Percentiles rank a stretch among this genome's conserved stretches.
phyloP scores from a whole-genome alignment of 495 filamentous ascomycete species.

The Aspergillus incahuasiensis region DNA sequence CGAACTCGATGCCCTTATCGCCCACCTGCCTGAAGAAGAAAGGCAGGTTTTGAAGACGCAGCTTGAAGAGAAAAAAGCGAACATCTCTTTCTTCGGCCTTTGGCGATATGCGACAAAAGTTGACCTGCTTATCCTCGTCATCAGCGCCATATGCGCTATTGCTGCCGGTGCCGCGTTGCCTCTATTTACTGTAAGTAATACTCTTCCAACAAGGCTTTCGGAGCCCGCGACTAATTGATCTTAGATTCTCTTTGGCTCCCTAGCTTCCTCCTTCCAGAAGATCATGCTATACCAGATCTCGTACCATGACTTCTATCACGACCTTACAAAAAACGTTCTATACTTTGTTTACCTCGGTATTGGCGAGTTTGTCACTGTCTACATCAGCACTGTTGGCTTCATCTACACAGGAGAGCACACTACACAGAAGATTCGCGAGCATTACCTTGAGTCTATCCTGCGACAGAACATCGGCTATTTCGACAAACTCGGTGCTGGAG shows the following conservation, averaged over 20 bases:
- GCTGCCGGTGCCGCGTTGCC: constrained; percentile 77
- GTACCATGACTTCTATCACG: constrained; percentile 51
- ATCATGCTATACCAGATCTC: constrained; percentile 48
- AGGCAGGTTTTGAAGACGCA: constrained; percentile 64
- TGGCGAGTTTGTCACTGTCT: constrained; percentile 75
- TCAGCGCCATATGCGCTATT: constrained; percentile 65
- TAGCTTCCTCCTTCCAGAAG: constrained; percentile 66
- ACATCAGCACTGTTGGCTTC: constrained; percentile 80
- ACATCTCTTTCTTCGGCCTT: constrained; percentile 60
- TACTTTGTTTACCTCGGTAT: constrained; percentile 92
- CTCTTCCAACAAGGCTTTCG: background rate
- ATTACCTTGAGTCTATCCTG: constrained; percentile 78
- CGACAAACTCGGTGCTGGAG: constrained; percentile 85
- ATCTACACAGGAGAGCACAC: constrained; percentile 93
- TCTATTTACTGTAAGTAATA: constrained; percentile 67
- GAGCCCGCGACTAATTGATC: background rate
- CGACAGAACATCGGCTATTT: constrained; percentile 91
- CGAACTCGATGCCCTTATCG: constrained; percentile 33
- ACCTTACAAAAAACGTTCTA: constrained; percentile 63
- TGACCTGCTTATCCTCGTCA: constrained; percentile 67
- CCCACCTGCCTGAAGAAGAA: constrained; percentile 49
- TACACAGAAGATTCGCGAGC: constrained; percentile 76
- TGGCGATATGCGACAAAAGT: constrained; percentile 75
- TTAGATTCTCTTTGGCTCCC: constrained; percentile 66
- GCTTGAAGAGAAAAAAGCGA: constrained; percentile 61